phyloP scores from a whole-genome alignment of 1,284 basidiomycete species.

The Cronartium quercuum region DNA sequence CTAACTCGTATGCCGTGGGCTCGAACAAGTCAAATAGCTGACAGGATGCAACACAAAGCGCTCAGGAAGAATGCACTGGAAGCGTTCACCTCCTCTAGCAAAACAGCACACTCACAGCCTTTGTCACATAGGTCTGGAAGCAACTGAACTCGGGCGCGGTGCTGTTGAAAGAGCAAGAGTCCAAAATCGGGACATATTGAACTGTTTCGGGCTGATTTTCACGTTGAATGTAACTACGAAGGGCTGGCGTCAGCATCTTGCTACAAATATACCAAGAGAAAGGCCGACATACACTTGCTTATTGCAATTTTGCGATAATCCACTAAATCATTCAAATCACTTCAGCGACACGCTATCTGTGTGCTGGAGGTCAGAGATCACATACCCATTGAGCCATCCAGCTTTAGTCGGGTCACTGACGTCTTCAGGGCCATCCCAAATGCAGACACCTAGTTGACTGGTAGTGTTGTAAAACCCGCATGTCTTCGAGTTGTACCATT shows the following conservation, averaged over 20 bases:
- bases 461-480: slow-evolving; percentile 5
- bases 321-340: not conserved
- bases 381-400: not conserved
- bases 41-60: no score
- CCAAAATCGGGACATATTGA: slow-evolving; percentile 2
- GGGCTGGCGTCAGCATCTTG: not conserved
- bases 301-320: slow-evolving; percentile 2
- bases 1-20: not conserved
- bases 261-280: not conserved
- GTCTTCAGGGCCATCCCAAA: no score
- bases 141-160: not conserved
- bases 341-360: not conserved
- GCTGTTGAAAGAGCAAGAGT: slow-evolving; percentile 19
- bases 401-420: not conserved
- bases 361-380: no score
- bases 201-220: slow-evolving; percentile 13
- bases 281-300: slow-evolving; percentile 15
- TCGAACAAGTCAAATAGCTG: not conserved
- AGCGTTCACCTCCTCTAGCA: no score
- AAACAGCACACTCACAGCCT: slow-evolving; percentile 4
- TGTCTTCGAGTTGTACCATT: not conserved
- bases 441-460: not conserved
- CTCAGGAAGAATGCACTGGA: no score
- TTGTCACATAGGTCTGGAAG: slow-evolving; percentile 10
- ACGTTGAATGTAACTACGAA: slow-evolving; percentile 19